Base-by-base conservation (phyloP, 1,284 basidiomycete genomes). In the Boletus semigastroideus region DNA sequence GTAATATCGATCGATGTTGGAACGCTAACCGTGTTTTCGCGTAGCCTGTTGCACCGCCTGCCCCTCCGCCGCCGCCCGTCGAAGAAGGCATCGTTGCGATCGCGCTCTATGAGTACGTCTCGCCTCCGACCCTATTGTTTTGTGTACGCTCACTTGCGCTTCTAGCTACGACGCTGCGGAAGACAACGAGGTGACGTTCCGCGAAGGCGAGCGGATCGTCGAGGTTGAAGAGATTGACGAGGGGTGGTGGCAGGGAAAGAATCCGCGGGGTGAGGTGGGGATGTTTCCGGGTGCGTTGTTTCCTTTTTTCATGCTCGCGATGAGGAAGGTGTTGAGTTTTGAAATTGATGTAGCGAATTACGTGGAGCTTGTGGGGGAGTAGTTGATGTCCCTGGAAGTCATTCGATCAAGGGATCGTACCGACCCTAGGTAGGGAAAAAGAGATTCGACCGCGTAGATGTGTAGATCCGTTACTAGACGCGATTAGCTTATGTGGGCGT, bases 231-330 rank as follows among this genome's bases (percentile, higher is more conserved):
- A 83, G 42, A 79, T 78, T 20, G 86, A 76, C 52, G 90, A 93
- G 17, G 92, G 94, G 59, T 96, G 94, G 93, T 96, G 94, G 93
- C 78, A 86, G 59, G 94, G 93, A 2, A 80, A 72, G 58, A 79
- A 81, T 56, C 52, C 66, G 40, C 71, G 80, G 50, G 92, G 90
- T 2, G 72, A 79, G n/a, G n/a, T n/a, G n/a, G n/a, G n/a, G n/a
- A n/a, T n/a, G n/a, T n/a, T n/a, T n/a, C n/a, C n/a, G n/a, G n/a
- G n/a, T n/a, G n/a, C n/a, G 41, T 68, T 78, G 48, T 93, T 22
- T 5, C 22, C 22, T 22, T 11, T 19, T 17, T n/a, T 27, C 5
- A 3, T 20, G 11, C 5, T 6, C 8, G 11, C 6, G n/a, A n/a
- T n/a, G n/a, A n/a, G n/a, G n/a, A n/a, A n/a, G n/a, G n/a, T 44